Base-by-base conservation (phyloP, 2,329 filamentous ascomycete genomes). In the Talaromyces sp. region DNA sequence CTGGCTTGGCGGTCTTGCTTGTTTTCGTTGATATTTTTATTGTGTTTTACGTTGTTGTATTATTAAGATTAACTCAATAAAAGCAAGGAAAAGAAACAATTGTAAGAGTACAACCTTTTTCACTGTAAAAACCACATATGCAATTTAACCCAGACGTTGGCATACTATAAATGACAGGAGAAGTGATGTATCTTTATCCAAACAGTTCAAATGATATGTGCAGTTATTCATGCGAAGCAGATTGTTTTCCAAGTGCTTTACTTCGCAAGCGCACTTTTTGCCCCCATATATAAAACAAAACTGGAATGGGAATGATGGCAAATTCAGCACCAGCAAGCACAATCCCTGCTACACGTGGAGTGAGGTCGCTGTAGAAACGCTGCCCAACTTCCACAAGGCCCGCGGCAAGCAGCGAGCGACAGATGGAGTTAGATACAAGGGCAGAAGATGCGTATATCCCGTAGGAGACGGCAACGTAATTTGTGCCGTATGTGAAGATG, bases 361-460 rank as follows among this genome's bases (percentile, higher is more conserved):
- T 47, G 18, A 47, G 44, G 10, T 47, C 44, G 44, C 9, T 23
- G 44, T 47, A 47, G 44, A 47, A 47, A 14, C 44, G 18, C 4
- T 47, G 18, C 8, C 44, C 44, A 12, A 47, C 44, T 47, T 47
- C 18, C 18, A 47, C 44, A 8, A 47, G 44, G 18, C 44, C 44
- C 10, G 44, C 44, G 4, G 44, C 44, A 47, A 47, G 44, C 18
- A 47, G 18, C 44, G 44, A 47, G 44, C 44, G 44, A 27, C 44
- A 47, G 3, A 92, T 86, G 0, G 87, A 84, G 66, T 92, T 92
- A 0, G 88, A 87, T 0, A 89, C 89, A 2, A 92, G 77, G 0
- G 90, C 90, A 0, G 85, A 89, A 1, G 90, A 90, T 0, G 90
- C 85, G 70, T 90, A 92, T 65, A 92, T 87, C 5, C 86, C 65